Evolutionary conservation across 2,329 filamentous ascomycete species (phyloP).

Genomic region (Mycogone perniciosa): DNA sequence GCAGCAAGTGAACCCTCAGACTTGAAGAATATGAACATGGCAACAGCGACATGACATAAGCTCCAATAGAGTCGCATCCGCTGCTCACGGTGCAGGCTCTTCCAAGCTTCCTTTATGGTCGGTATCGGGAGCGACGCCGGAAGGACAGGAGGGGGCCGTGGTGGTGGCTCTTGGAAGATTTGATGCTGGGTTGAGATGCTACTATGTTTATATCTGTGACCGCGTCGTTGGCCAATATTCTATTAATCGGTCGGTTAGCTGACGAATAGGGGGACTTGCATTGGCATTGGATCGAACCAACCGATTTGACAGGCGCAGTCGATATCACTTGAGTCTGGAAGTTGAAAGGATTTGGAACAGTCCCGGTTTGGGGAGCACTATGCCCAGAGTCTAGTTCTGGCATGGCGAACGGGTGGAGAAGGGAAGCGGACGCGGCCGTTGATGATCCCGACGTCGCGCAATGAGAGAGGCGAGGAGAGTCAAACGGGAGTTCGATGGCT

Average conservation of each 20-base stretch:
- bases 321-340: conserved; percentile 80
- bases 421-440: background rate
- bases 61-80: conserved; percentile 82
- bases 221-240: conserved; percentile 85
- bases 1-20: conserved; percentile 82
- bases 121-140: conserved; percentile 90
- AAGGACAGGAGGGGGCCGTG: conserved; percentile 76
- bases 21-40: conserved; percentile 77
- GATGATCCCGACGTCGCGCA: too few species aligned
- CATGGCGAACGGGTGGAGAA: conserved; percentile 22
- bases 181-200: conserved; percentile 84
- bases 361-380: conserved; percentile 16
- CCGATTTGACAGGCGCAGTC: conserved; percentile 70
- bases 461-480: background rate
- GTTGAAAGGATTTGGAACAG: conserved; percentile 72
- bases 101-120: conserved; percentile 79
- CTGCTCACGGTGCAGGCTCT: conserved; percentile 85
- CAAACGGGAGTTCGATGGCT: background rate
- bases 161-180: conserved; percentile 89
- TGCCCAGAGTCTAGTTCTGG: conserved; percentile 15
- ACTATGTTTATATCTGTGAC: conserved; percentile 97
- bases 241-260: conserved; percentile 28
- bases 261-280: background rate
- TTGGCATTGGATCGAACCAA: conserved; percentile 35
- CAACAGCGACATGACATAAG: conserved; percentile 76